Evolutionary conservation across 1,284 basidiomycete species (phyloP).

Genomic region (Boletus albobrunnescens): DNA sequence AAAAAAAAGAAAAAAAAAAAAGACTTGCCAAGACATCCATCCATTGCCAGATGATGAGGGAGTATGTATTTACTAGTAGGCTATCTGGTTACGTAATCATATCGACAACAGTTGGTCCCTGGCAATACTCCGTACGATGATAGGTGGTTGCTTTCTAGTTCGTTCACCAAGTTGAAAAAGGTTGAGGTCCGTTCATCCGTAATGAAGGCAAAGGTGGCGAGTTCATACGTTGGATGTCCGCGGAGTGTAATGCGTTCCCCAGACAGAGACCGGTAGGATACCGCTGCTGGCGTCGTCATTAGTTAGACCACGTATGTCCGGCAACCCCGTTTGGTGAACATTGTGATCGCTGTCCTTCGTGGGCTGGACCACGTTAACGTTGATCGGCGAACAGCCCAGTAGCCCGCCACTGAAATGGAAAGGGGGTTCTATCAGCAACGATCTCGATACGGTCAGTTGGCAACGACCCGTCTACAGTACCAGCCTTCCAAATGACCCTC

Average conservation of each 20-base stretch:
- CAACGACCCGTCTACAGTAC: too few species aligned
- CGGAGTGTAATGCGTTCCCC: conserved; percentile 15
- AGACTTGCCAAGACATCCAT: too few species aligned
- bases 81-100: too few species aligned
- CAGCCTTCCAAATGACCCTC: too few species aligned
- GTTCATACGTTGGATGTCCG: conserved; percentile 30
- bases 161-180: too few species aligned
- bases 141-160: too few species aligned
- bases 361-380: conserved; percentile 6
- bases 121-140: too few species aligned
- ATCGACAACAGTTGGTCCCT: too few species aligned
- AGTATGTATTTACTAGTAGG: too few species aligned
- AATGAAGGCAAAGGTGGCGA: conserved; percentile 18
- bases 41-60: too few species aligned
- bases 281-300: conserved; percentile 4
- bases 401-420: conserved; percentile 6
- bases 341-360: not conserved
- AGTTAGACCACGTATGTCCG: conserved; percentile 1
- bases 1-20: too few species aligned
- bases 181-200: conserved; percentile 15
- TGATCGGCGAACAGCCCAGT: conserved; percentile 25
- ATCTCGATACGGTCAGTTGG: conserved; percentile 20
- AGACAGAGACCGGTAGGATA: conserved; percentile 12
- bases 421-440: conserved; percentile 24
- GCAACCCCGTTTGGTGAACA: conserved; percentile 1